Percentiles rank a stretch among this genome's conserved stretches.
Conservation (phyloP, 192 early-diverging fungal genomes). For the Coemansia sp. region DNA sequence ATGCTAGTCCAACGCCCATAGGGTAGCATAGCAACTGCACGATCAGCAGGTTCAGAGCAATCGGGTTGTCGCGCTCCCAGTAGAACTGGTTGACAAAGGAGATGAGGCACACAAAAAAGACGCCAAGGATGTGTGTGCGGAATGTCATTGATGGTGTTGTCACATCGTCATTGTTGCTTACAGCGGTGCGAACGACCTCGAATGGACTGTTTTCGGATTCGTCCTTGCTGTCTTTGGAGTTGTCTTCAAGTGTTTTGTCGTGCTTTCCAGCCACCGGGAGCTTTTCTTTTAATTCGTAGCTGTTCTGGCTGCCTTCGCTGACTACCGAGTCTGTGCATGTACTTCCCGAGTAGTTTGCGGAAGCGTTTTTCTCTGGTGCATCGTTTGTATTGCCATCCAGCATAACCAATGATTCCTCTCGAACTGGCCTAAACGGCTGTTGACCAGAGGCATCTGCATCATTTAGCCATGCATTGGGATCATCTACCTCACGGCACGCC, state of each 20-base stretch:
- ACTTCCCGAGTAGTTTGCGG: constrained; percentile 18
- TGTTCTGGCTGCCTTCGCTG: constrained; percentile 11
- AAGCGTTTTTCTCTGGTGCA: constrained; percentile 1
- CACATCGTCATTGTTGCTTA: constrained; percentile 66
- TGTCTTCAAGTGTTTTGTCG: not conserved
- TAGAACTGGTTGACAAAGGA: constrained; percentile 77
- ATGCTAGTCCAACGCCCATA: constrained; percentile 65
- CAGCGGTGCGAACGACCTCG: constrained; percentile 67
- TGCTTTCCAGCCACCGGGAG: not conserved
- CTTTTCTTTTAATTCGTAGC: constrained; percentile 8
- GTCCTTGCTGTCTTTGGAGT: not conserved
- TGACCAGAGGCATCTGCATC: not conserved
- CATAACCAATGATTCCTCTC: constrained; percentile 1
- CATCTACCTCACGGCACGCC: constrained; percentile 4
- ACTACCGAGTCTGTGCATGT: constrained; percentile 23
- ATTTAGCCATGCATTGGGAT: constrained; percentile 5
- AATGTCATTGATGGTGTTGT: constrained; percentile 70
- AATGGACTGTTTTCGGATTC: constrained; percentile 57
- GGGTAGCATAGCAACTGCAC: constrained; percentile 78
- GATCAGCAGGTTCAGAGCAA: constrained; percentile 67
- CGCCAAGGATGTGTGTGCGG: constrained; percentile 67
- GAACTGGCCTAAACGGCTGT: not conserved
- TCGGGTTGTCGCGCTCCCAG: constrained; percentile 82
- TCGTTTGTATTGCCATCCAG: constrained; percentile 2
- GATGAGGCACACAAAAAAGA: constrained; percentile 66